Conservation (phyloP, 306 rosid genomes). For the Gillenia trifoliata region DNA sequence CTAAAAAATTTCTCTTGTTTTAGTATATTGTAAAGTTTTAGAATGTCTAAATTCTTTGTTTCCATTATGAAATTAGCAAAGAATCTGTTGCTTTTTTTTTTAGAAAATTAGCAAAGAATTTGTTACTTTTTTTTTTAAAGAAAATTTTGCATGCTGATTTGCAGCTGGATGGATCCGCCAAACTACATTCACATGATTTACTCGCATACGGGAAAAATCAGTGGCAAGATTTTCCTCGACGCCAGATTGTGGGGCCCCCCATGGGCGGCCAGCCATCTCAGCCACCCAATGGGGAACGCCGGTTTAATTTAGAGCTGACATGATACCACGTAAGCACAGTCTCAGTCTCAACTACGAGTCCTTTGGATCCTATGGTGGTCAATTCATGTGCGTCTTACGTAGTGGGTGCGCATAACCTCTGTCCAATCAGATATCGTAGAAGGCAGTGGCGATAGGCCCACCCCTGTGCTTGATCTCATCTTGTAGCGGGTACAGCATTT, state of each 20-base stretch:
- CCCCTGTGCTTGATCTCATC: not conserved
- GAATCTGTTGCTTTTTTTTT: not conserved
- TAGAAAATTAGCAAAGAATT: not conserved
- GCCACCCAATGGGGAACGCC: constrained; percentile 1
- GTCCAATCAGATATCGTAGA: not conserved
- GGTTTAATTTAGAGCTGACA: constrained; percentile 1
- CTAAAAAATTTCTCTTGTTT: too few species aligned
- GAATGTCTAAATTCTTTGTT: not conserved
- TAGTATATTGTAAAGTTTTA: too few species aligned
- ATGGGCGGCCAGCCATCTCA: not conserved
- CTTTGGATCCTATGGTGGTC: not conserved
- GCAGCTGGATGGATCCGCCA: too few species aligned
- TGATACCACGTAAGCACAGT: constrained; percentile 11
- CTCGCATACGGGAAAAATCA: not conserved
- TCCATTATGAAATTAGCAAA: not conserved
- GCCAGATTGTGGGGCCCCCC: constrained; percentile 10
- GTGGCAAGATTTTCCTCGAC: not conserved
- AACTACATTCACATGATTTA: not conserved
- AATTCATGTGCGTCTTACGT: not conserved
- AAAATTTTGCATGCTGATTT: not conserved
- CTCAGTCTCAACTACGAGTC: not conserved
- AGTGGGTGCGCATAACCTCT: not conserved
- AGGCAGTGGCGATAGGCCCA: constrained; percentile 5
- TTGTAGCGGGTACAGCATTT: not conserved
- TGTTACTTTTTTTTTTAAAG: not conserved